phyloP scores from a whole-genome alignment of 1,284 basidiomycete genomes.

The Trichosporon ovoides region DNA sequence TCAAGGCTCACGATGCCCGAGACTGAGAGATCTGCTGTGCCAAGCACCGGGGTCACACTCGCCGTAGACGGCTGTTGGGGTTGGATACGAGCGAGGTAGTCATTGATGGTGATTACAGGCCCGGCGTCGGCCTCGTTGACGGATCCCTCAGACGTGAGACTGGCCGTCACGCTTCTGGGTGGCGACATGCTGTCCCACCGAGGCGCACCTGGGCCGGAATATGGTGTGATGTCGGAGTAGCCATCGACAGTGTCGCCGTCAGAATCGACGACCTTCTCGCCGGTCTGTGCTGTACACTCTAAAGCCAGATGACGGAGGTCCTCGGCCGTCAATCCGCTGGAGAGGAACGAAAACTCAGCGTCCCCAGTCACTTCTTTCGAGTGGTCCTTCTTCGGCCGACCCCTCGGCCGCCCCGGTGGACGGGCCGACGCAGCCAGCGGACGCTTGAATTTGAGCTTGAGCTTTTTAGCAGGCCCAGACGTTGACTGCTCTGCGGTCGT shows the following conservation, averaged over 20 bases:
- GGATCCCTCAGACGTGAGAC: neutral
- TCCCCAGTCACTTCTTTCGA: neutral
- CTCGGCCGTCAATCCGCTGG: neutral
- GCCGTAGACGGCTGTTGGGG: neutral
- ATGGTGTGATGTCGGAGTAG: constrained; percentile 17
- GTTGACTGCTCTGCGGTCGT: neutral
- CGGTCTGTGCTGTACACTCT: neutral
- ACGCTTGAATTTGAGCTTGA: neutral
- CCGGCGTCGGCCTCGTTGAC: neutral
- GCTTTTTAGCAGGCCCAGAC: neutral
- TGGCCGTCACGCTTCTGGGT: neutral
- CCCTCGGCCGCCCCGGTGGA: neutral
- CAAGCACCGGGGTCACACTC: neutral
- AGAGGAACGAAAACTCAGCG: neutral
- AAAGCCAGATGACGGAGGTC: neutral
- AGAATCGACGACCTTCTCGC: constrained; percentile 34
- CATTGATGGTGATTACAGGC: neutral
- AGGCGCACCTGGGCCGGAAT: neutral
- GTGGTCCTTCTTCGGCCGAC: neutral
- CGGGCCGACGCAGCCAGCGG: neutral
- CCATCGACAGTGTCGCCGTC: constrained; percentile 40
- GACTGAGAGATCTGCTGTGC: neutral
- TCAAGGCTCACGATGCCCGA: neutral
- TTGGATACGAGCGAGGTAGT: neutral
- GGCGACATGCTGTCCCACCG: neutral